Base-by-base conservation (phyloP, 1,139 yeast genomes). In the Debaryomyces psychrophilus region DNA sequence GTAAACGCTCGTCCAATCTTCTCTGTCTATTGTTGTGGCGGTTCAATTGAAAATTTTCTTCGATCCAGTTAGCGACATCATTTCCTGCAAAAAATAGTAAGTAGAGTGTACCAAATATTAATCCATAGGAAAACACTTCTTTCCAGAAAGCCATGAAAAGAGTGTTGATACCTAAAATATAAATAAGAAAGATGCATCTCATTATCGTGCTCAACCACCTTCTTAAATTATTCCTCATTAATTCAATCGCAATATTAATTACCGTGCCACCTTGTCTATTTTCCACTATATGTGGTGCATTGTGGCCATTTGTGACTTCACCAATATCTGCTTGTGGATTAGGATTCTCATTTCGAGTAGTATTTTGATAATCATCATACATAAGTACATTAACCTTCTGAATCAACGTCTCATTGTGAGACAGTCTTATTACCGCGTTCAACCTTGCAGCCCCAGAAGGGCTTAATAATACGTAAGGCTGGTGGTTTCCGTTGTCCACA, bases 401-500 rank as follows among this genome's bases (percentile, higher is more conserved):
- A 34, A 64, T 44, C 5, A 60, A 38, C 8, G 57, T 43, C 8
- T 44, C 44, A 1, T 62, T 63, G 23, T 51, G 41, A 8, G 43
- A 22, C 37, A 33, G 47, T 29, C 50, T 48, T 42, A 63, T 60
- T 0, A 34, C 44, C 4, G 54, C 48, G 36, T 60, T 51, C 18
- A 73, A 49, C 41, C 65, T 65, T 2, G 71, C 64, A 11, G 62
- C 51, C 0, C 76, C 81, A 4, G 71, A 50, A 3, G 67, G 65
- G 46, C 65, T 74, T 18, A 76, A 47, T 37, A 76, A 56, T 8
- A 76, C 46, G 44, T 76, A 76, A 1, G 80, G 79, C n/a, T 58
- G 60, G 34, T 62, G 64, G 4, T 50, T 53, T 1, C 59, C 61
- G 26, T 68, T 54, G 43, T 73, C 76, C 4, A 76, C 77, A 4